phyloP scores from a whole-genome alignment of 768 basidiomycete species.

The Suillus variegatus region DNA sequence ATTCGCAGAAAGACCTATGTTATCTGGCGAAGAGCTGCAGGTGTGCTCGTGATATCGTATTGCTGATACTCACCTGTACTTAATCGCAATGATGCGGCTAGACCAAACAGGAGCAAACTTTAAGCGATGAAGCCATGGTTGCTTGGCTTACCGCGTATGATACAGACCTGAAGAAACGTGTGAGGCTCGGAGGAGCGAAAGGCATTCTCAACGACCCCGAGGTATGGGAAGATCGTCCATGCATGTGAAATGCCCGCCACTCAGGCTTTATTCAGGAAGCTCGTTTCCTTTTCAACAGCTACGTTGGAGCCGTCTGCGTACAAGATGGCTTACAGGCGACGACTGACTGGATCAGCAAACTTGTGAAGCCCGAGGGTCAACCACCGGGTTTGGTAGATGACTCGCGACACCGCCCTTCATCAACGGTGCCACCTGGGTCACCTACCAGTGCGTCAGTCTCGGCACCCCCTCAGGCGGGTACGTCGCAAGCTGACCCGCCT shows the following conservation, averaged over 20 bases:
- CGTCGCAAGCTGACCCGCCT: constrained; percentile 18
- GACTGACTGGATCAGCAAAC: constrained; percentile 57
- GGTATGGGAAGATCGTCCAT: neutral
- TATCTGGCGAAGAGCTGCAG: constrained; percentile 42
- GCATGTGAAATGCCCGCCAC: neutral
- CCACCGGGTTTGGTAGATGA: constrained; percentile 18
- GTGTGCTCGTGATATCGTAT: constrained; percentile 32
- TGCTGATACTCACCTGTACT: neutral
- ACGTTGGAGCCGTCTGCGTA: constrained; percentile 65
- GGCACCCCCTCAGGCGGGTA: constrained; percentile 6
- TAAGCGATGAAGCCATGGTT: constrained; percentile 42
- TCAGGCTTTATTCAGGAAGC: constrained; percentile 36
- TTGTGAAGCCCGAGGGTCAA: constrained; percentile 49
- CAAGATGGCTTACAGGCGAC: constrained; percentile 51
- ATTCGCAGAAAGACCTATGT: constrained; percentile 46
- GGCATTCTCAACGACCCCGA: constrained; percentile 38
- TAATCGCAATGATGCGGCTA: neutral
- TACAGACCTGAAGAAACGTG: constrained; percentile 51
- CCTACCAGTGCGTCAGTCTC: constrained; percentile 20
- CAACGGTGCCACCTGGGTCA: neutral
- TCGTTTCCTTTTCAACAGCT: constrained; percentile 55
- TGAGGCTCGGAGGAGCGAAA: constrained; percentile 16
- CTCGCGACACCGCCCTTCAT: constrained; percentile 12
- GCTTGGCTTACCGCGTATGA: constrained; percentile 53
- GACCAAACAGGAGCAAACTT: constrained; percentile 18